These are phyloP conservation scores for Yarrowia divulgata DNA, from an alignment of 805 yeast species.

Conservation along the genomic window DNA sequence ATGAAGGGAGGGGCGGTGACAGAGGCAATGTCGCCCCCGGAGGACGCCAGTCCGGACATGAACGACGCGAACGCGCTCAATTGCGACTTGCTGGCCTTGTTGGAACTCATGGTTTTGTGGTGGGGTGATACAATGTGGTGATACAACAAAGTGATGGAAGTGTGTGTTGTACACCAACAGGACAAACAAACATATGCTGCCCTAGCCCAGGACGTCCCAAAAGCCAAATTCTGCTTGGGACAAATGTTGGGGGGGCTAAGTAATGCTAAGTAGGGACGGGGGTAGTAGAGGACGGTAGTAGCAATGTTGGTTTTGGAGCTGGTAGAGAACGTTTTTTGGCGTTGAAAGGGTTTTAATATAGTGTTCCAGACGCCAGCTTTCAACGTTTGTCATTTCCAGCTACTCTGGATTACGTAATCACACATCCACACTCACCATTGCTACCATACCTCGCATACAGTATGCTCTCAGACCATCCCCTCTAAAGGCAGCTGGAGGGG, in stretches of 20 bases:
- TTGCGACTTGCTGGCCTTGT: constrained; percentile 37
- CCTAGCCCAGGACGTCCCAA: constrained; percentile 3
- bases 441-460: constrained; percentile 6
- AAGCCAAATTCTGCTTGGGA: not conserved
- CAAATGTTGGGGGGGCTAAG: not conserved
- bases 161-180: not conserved
- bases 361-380: no score
- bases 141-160: not conserved
- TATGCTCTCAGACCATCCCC: not conserved
- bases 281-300: not conserved
- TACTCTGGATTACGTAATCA: no score
- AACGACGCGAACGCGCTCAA: constrained; percentile 82
- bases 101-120: constrained; percentile 28
- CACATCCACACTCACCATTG: not conserved
- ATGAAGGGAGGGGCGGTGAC: constrained; percentile 98
- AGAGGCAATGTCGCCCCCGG: constrained; percentile 91
- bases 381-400: no score
- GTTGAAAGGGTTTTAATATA: no score
- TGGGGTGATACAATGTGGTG: not conserved
- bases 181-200: constrained; percentile 31
- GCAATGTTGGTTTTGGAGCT: not conserved
- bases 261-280: no score
- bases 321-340: no score
- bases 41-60: constrained; percentile 86
- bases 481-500: not conserved